A percentile compares a stretch with the other conserved stretches of the same genome.
phyloP scores from a whole-genome alignment of 2,329 filamentous ascomycete species.

The Verticillium albo-atrum region DNA sequence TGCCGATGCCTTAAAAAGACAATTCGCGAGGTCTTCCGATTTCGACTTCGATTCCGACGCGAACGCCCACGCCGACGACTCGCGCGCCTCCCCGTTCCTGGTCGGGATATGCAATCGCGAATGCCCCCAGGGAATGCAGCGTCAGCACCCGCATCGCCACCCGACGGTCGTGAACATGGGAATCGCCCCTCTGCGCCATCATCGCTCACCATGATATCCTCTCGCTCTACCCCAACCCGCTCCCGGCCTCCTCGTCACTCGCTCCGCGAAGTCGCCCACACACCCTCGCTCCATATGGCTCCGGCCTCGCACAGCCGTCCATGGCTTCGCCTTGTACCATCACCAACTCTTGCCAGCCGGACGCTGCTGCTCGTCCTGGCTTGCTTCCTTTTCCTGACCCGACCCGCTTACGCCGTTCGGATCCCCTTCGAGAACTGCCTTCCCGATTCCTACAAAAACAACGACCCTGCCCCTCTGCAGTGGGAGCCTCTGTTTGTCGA shows the following conservation, averaged over 20 bases:
- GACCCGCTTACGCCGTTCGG: slow-evolving; percentile 55
- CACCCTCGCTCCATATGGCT: slow-evolving; percentile 4
- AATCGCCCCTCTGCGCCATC: slow-evolving; percentile 8
- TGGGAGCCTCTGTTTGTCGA: slow-evolving; percentile 73
- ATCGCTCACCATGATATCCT: slow-evolving; percentile 10
- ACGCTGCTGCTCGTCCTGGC: slow-evolving; percentile 32
- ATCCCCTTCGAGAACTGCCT: slow-evolving; percentile 86
- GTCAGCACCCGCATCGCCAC: not conserved
- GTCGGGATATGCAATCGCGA: not conserved
- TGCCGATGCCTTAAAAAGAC: not conserved
- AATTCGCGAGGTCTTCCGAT: not conserved
- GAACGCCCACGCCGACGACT: not conserved
- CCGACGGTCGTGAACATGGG: slow-evolving; percentile 6
- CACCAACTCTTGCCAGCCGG: not conserved
- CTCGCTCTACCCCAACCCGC: not conserved
- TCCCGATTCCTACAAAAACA: slow-evolving; percentile 51
- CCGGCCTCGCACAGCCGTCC: not conserved
- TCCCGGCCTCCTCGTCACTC: not conserved
- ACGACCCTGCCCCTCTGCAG: slow-evolving; percentile 61
- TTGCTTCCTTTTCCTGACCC: slow-evolving; percentile 25
- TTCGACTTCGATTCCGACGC: not conserved
- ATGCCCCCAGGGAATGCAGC: not conserved
- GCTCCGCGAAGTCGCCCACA: slow-evolving; percentile 1
- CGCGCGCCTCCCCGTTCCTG: not conserved
- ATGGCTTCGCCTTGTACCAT: not conserved